These are phyloP conservation scores for Rhexocercosporidium sp. DNA, from an alignment of 2,329 filamentous ascomycete genomes.

Conservation along the genomic window DNA sequence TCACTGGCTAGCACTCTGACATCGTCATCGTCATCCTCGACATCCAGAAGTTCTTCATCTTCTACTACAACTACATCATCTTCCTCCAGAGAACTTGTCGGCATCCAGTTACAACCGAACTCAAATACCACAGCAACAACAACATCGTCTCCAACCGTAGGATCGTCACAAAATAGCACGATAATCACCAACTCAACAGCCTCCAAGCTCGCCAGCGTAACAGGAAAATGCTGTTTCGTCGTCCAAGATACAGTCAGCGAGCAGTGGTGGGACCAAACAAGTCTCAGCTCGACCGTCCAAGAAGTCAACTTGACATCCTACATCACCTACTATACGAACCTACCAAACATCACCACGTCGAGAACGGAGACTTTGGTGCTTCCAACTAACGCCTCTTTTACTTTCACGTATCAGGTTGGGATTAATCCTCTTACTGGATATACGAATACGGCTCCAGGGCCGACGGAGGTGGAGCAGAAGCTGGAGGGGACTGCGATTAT, in stretches of 20 bases:
- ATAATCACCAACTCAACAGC: not conserved
- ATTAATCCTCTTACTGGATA: conserved; percentile 20
- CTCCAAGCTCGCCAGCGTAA: not conserved
- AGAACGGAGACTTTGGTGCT: conserved; percentile 7
- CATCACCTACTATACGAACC: conserved; percentile 18
- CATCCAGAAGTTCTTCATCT: not conserved
- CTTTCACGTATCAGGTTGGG: conserved; percentile 8
- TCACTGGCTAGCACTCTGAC: not conserved
- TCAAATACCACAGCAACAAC: not conserved
- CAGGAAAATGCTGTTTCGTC: conserved; percentile 26
- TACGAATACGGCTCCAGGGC: conserved; percentile 11
- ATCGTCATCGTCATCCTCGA: conserved; percentile 3
- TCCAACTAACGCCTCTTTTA: conserved; percentile 19
- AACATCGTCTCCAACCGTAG: not conserved
- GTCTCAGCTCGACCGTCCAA: not conserved
- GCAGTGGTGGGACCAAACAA: conserved; percentile 24
- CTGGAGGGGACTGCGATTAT: conserved; percentile 20
- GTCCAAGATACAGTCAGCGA: conserved; percentile 30
- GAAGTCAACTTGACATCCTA: conserved; percentile 28
- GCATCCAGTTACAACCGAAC: not conserved
- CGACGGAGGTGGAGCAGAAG: not conserved
- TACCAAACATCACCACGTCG: conserved; percentile 15
- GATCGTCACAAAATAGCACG: not conserved
- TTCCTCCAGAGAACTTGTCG: not conserved
- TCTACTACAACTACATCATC: not conserved